Percentiles rank a stretch among this genome's conserved stretches.
Evolutionary conservation across 805 yeast species (phyloP).

Genomic region (Debaryomyces castellii): DNA sequence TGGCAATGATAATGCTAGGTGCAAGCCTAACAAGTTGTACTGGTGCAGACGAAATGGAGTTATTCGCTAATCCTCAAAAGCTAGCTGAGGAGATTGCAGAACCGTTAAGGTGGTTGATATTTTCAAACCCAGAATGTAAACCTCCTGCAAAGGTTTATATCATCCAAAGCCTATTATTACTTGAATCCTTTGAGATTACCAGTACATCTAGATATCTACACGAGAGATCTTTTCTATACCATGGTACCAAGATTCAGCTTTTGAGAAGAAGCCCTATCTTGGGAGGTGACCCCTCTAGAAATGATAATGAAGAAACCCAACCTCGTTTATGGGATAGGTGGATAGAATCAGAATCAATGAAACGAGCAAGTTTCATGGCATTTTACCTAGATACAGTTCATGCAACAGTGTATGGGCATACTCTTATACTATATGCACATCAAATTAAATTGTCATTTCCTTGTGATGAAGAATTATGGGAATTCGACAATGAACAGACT

Average conservation of each 20-base stretch:
- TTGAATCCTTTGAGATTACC: constrained; percentile 74
- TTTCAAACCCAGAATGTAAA: constrained; percentile 62
- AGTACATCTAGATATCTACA: constrained; percentile 63
- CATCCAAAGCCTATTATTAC: constrained; percentile 63
- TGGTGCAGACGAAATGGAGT: constrained; percentile 14
- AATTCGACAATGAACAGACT: constrained; percentile 10
- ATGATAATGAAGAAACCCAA: constrained; percentile 18
- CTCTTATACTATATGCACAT: constrained; percentile 23
- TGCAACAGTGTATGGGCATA: constrained; percentile 35
- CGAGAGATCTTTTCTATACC: constrained; percentile 81
- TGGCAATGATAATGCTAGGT: constrained; percentile 57
- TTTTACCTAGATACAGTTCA: constrained; percentile 27
- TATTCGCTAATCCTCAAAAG: constrained; percentile 16
- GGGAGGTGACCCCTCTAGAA: constrained; percentile 41
- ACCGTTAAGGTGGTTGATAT: constrained; percentile 67
- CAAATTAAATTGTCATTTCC: constrained; percentile 28
- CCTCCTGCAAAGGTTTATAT: constrained; percentile 77
- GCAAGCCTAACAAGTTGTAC: constrained; percentile 40
- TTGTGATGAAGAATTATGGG: constrained; percentile 26
- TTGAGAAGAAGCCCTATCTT: constrained; percentile 25
- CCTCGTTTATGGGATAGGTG: constrained; percentile 25
- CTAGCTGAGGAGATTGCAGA: constrained; percentile 49
- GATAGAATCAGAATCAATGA: constrained; percentile 39
- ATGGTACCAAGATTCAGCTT: constrained; percentile 57
- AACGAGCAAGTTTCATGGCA: constrained; percentile 33